Base-by-base conservation (phyloP, 257 asterid species). In the Ocimum tenuiflorum region DNA sequence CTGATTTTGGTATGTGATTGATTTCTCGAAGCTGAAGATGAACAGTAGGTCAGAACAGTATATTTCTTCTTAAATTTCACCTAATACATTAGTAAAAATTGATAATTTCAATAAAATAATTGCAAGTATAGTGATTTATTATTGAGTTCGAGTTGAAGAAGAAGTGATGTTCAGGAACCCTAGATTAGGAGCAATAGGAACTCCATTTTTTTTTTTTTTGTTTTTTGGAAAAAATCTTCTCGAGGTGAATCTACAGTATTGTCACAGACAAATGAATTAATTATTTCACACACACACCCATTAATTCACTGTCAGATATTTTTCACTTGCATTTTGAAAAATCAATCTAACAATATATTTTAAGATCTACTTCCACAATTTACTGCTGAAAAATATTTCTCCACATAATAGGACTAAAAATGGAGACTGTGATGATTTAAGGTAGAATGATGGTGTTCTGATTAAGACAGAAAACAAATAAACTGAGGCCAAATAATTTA, bases 81-180 rank as follows among this genome's bases (percentile, higher is more conserved):
- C 48, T 17, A 33, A 15, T 29, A 27, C 15, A 47, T 31, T 10
- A 47, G n/a, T 0, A 48, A 33, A 8, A 49, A 4, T 20, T 11
- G 20, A 13, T n/a, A 63, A 15, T 7, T 12, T 27, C 0, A 24
- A 33, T 17, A 17, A 17, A 10, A 45, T 45, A 14, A 14, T 35
- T 62, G 11, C n/a, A 7, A 29, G 23, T 15, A 10, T 29, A 43
- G 55, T 22, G 38, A 38, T n/a, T n/a, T n/a, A 17, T 38, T 5
- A 42, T 42, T 8, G 55, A 42, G 36, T 38, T 22, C 27, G 8
- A 53, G 17, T 10, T 36, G n/a, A 10, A 38, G 24, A 9, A 62
- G 61, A 36, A 14, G 43, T 36, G 11, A 35, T n/a, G 31, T 27
- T 27, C 35, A 15, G 46, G 63, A 71, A 63, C 76, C 76, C 76